These are phyloP conservation scores for Phytophthora fragariae DNA, from an alignment of 352 stramenopile species.

Conservation along the genomic window DNA sequence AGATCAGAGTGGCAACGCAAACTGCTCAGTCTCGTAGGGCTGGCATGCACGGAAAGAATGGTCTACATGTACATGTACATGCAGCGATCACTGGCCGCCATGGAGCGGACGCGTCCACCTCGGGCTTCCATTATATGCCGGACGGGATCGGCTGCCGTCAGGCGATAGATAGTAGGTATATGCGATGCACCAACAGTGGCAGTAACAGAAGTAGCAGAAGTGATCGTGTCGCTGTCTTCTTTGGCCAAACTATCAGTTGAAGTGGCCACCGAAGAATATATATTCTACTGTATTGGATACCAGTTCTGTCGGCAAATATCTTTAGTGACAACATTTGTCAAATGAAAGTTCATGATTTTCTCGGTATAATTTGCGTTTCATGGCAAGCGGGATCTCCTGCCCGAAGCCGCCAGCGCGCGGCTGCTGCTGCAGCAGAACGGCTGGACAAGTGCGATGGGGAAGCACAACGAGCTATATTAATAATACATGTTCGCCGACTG, in stretches of 20 bases:
- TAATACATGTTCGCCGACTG: too few species aligned
- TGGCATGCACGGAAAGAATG: neutral
- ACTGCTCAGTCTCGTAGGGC: neutral
- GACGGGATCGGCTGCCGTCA: neutral
- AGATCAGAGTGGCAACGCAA: slow-evolving; percentile 6
- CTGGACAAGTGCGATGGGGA: neutral
- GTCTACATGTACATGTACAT: neutral
- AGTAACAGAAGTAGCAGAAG: too few species aligned
- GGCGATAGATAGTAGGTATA: too few species aligned
- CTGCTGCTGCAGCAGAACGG: too few species aligned
- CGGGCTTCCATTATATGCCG: neutral
- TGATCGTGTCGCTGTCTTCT: too few species aligned
- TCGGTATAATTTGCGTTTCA: neutral
- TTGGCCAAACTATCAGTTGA: too few species aligned
- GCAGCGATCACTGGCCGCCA: neutral
- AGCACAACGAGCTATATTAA: neutral
- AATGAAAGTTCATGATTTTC: slow-evolving; percentile 9
- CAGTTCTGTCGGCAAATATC: slow-evolving; percentile 3
- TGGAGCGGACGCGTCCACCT: slow-evolving; percentile 2
- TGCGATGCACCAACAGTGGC: neutral
- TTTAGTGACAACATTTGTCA: slow-evolving; percentile 23
- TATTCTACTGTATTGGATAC: neutral
- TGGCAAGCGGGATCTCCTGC: neutral
- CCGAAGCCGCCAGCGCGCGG: neutral
- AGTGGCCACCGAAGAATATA: too few species aligned